Evolutionary conservation across 371 early-diverging fungal species (phyloP), one percentile per base, ranked within the genome.

Genomic region (Chytridium lagenaria): DNA sequence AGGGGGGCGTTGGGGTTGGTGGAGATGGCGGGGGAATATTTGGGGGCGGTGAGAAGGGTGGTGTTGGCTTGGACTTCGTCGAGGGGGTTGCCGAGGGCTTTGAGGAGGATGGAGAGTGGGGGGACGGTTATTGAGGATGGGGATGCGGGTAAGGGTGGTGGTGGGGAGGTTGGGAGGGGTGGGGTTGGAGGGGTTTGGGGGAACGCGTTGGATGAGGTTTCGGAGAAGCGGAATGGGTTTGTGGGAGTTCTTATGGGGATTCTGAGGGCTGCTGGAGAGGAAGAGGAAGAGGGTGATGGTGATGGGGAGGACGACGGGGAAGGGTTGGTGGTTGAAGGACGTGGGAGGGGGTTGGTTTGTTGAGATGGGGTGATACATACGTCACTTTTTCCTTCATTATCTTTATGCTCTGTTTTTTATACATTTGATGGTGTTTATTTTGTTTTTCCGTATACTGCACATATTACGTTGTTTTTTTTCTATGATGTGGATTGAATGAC

Each of bases 51-150:
- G 12, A 28, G 61, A 10, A 10, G 34, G 2, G 15, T 61, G 10
- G 34, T 61, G 12, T 34, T 61, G 61, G 61, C 61, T 3, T 61
- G 61, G 61, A 61, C 61, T 5, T 30, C 61, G 34, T 61, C 61
- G 36, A 3, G 61, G 36, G 61, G 61, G 2, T 7, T 34, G 36
- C 37, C 61, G 34, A 5, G 31, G 34, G 36, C 12, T 61, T 28
- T 28, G 12, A 5, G 19, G 34, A 10, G 7, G 16, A 10, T 28
- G 2, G 3, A 10, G 7, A 15, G 12, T 12, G 36, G 34, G 61
- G 61, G 23, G 34, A 12, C 7, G n/a, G 61, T 31, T 61, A 5
- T 28, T 34, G 37, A 34, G 10, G 61, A 36, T 34, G 16, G 7
- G 16, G 61, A 3, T 2, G 61, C 10, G 15, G 34, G 19, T 61